phyloP scores from a whole-genome alignment of 306 rosid species.

The Comarum palustre region DNA sequence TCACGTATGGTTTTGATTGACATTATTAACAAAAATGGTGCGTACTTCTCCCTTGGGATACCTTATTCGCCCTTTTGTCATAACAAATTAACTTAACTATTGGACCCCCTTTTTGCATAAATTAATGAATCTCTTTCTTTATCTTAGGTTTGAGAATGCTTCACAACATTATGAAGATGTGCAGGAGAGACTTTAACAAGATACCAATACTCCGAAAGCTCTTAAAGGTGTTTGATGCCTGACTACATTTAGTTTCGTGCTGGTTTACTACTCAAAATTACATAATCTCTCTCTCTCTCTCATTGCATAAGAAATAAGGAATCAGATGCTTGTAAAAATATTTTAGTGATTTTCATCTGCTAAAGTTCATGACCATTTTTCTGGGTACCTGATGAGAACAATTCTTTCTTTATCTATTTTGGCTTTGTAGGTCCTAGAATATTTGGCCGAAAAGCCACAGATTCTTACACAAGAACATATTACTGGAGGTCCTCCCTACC shows the following conservation, averaged over 20 bases:
- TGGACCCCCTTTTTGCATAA: conserved; percentile 8
- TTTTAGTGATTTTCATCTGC: not conserved
- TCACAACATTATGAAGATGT: conserved; percentile 86
- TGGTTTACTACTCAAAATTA: not conserved
- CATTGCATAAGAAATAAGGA: not conserved
- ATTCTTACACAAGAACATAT: conserved; percentile 82
- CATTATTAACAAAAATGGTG: conserved; percentile 88
- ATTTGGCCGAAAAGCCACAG: conserved; percentile 58
- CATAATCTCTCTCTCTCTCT: not conserved
- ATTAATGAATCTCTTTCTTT: conserved; percentile 24
- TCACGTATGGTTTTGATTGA: conserved; percentile 82
- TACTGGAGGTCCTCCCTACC: conserved; percentile 76
- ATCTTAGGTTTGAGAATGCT: conserved; percentile 89
- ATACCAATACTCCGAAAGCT: conserved; percentile 96
- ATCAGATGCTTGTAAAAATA: not conserved
- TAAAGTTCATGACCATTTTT: not conserved
- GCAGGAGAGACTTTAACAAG: conserved; percentile 88
- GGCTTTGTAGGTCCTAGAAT: conserved; percentile 66
- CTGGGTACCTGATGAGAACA: not conserved
- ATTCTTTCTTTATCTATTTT: not conserved
- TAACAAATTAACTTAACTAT: not conserved
- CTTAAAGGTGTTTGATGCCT: conserved; percentile 63
- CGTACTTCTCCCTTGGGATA: conserved; percentile 7
- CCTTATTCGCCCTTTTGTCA: not conserved
- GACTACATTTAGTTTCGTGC: not conserved